A percentile compares a stretch with the other conserved stretches of the same genome.
Conservation (phyloP, 441 rosid genomes). For the Isatis lusitanica region DNA sequence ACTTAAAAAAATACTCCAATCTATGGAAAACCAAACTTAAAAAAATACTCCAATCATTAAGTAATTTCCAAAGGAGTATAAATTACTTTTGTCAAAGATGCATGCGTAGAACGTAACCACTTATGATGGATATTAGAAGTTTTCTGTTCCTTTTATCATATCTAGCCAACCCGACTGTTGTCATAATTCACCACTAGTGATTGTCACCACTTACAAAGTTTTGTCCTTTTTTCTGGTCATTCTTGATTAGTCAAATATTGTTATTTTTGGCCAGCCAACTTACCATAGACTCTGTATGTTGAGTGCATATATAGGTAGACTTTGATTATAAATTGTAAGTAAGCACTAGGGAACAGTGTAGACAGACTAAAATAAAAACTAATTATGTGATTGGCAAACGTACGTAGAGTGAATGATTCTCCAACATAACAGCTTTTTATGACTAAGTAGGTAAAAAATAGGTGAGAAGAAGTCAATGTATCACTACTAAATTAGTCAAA, state of each 20-base stretch:
- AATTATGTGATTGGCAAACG: constrained; percentile 11
- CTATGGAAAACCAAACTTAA: too few relatives aligned
- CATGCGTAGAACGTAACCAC: constrained; percentile 9
- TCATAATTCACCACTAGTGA: constrained; percentile 8
- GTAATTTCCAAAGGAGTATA: too few relatives aligned
- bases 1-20: background rate
- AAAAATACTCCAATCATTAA: too few relatives aligned
- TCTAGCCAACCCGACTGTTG: background rate
- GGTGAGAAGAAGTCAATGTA: constrained; percentile 17
- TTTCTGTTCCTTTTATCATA: constrained; percentile 9
- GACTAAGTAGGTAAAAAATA: constrained; percentile 18
- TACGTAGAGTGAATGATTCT: constrained; percentile 23
- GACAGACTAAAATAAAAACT: background rate
- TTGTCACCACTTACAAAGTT: background rate
- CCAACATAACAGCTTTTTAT: constrained; percentile 26
- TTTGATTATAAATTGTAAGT: background rate
- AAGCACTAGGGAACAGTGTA: background rate
- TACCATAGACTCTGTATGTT: background rate
- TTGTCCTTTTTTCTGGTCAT: background rate
- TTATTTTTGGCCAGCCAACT: background rate
- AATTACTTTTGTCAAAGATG: constrained; percentile 1
- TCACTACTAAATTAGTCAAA: constrained; percentile 26
- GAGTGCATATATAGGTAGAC: constrained; percentile 22
- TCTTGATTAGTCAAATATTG: background rate
- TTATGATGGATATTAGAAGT: background rate